phyloP scores from a whole-genome alignment of 2,329 filamentous ascomycete species.

The Microsporum ferrugineum region DNA sequence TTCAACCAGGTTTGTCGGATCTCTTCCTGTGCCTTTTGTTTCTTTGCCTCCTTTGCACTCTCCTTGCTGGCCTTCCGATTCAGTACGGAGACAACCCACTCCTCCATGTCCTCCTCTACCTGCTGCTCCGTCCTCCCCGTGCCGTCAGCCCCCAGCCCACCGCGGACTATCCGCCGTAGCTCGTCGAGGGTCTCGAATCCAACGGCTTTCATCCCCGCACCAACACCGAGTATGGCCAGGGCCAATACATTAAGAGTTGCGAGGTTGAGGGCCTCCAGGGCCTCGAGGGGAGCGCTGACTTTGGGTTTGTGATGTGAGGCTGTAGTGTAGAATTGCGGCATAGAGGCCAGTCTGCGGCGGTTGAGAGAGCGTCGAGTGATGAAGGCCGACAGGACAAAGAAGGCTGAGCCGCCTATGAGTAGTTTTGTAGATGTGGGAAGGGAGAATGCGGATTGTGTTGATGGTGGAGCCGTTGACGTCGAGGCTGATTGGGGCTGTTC shows the following conservation, averaged over 20 bases:
- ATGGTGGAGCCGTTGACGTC: slow-evolving; percentile 3
- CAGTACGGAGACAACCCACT: slow-evolving; percentile 41
- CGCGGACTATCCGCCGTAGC: slow-evolving; percentile 49
- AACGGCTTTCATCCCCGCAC: slow-evolving; percentile 63
- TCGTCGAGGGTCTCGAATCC: slow-evolving; percentile 63
- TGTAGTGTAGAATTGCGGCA: slow-evolving; percentile 59
- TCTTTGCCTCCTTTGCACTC: slow-evolving; percentile 18
- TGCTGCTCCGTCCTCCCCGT: slow-evolving; percentile 40
- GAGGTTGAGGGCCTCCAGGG: slow-evolving; percentile 69
- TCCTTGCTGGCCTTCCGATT: slow-evolving; percentile 38
- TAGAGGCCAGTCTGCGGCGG: slow-evolving; percentile 48
- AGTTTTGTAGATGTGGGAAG: slow-evolving; percentile 31
- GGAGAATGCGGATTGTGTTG: slow-evolving; percentile 3
- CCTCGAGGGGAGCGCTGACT: slow-evolving; percentile 58
- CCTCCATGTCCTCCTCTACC: slow-evolving; percentile 43
- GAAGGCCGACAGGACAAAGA: slow-evolving; percentile 59
- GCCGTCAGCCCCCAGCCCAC: slow-evolving; percentile 47
- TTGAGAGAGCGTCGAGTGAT: slow-evolving; percentile 60
- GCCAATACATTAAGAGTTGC: slow-evolving; percentile 77
- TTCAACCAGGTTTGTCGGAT: slow-evolving; percentile 9
- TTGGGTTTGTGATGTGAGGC: slow-evolving; percentile 32
- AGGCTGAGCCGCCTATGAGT: slow-evolving; percentile 62
- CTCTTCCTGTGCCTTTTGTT: slow-evolving; percentile 21
- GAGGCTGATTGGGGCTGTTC: not conserved
- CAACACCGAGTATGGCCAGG: slow-evolving; percentile 61